These are phyloP conservation scores for Penicillium corylophilum DNA, from an alignment of 2,329 filamentous ascomycete genomes.

Conservation along the genomic window DNA sequence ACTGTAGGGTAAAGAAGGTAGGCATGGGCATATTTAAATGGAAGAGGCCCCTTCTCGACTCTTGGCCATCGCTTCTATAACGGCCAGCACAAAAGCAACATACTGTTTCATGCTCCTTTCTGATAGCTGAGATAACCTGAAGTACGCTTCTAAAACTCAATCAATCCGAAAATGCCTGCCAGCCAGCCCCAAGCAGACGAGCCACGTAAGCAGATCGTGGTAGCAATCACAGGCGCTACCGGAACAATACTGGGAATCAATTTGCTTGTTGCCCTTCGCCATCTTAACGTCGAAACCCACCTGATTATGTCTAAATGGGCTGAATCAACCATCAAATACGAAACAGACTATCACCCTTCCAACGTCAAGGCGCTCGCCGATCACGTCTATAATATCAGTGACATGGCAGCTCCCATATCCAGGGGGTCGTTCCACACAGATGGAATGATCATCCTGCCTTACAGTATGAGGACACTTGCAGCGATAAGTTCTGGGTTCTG, in stretches of 20 bases:
- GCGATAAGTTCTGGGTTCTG: slow-evolving; percentile 43
- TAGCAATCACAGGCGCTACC: slow-evolving; percentile 54
- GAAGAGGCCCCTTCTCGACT: too few relatives aligned
- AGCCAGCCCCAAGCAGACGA: too few relatives aligned
- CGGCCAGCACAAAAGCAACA: too few relatives aligned
- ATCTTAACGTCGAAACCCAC: too few relatives aligned
- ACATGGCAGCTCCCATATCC: slow-evolving; percentile 48
- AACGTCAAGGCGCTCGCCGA: slow-evolving; percentile 43
- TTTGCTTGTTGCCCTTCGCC: slow-evolving; percentile 42
- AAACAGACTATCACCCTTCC: slow-evolving; percentile 43
- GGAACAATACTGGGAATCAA: slow-evolving; percentile 47
- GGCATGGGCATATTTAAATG: too few relatives aligned
- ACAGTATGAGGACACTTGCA: slow-evolving; percentile 52
- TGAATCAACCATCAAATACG: slow-evolving; percentile 49
- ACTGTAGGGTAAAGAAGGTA: too few relatives aligned
- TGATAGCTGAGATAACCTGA: too few relatives aligned
- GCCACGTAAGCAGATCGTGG: slow-evolving; percentile 37
- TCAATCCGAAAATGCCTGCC: slow-evolving; percentile 3
- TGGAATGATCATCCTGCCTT: slow-evolving; percentile 51
- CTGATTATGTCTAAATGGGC: slow-evolving; percentile 5
- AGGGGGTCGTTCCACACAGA: slow-evolving; percentile 46
- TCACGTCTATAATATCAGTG: slow-evolving; percentile 40
- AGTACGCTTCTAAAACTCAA: too few relatives aligned
- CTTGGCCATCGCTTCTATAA: too few relatives aligned
- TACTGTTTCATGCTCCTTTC: too few relatives aligned